Conservation (phyloP, 148 eudicot genomes). For the Oxyria digyna region DNA sequence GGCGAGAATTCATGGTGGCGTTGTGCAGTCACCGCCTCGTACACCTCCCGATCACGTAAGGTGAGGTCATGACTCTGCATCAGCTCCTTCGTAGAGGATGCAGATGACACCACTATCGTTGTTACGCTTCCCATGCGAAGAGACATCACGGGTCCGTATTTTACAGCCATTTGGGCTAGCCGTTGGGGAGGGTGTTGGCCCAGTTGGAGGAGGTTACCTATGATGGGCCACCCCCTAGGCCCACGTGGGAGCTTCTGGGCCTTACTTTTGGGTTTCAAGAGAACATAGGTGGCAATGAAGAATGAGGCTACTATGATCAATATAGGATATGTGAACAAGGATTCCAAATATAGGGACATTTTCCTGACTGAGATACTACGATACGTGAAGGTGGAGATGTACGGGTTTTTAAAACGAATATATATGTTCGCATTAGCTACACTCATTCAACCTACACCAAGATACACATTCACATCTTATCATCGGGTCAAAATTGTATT, state of each 20-base stretch:
- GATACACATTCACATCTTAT: too few relatives aligned
- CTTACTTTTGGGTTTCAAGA: background rate
- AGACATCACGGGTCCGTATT: background rate
- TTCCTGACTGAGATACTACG: too few relatives aligned
- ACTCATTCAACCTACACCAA: too few relatives aligned
- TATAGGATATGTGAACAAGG: background rate
- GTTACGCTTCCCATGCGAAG: background rate
- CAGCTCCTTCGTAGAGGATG: background rate
- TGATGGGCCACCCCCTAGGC: background rate
- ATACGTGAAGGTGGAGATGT: background rate
- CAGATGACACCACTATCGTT: background rate
- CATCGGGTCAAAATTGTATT: too few relatives aligned
- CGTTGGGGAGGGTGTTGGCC: background rate
- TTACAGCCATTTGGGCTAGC: background rate
- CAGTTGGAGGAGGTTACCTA: background rate
- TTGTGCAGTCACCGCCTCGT: background rate
- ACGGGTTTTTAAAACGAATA: background rate
- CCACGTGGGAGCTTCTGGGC: background rate
- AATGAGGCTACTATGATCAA: background rate
- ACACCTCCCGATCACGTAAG: background rate
- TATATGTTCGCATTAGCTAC: too few relatives aligned
- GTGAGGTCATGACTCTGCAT: background rate
- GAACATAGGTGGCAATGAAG: background rate
- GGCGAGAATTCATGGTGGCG: slow-evolving; percentile 18
- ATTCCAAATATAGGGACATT: background rate